A percentile compares a stretch with the other conserved stretches of the same genome.
phyloP scores from a whole-genome alignment of 164 flowering plant genomes.

The Chimonanthus salicifolius region DNA sequence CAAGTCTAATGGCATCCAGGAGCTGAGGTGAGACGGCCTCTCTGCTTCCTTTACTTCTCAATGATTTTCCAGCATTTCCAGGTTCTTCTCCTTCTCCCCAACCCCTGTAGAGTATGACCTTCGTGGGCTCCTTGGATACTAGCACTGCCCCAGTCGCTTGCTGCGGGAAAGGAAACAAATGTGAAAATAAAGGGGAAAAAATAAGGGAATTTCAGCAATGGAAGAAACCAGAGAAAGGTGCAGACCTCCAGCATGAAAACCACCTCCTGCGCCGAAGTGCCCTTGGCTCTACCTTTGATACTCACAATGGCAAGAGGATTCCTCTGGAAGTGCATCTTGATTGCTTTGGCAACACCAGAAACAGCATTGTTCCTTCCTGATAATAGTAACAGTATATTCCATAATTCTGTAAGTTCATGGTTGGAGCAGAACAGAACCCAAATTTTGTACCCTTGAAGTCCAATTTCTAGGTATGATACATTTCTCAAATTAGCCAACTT shows the following conservation, averaged over 20 bases:
- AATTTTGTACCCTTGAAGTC: too few relatives aligned
- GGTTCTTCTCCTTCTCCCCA: conserved; percentile 60
- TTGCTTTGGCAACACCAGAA: conserved; percentile 76
- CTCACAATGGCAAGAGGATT: conserved; percentile 86
- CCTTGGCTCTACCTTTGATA: conserved; percentile 94
- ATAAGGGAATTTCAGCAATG: background rate
- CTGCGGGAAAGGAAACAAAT: conserved; percentile 31
- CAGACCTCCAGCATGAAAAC: conserved; percentile 69
- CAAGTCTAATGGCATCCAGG: conserved; percentile 70
- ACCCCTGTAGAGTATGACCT: conserved; percentile 86
- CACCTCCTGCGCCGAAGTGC: conserved; percentile 80
- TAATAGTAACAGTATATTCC: background rate
- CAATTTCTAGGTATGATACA: too few relatives aligned
- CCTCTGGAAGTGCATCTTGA: conserved; percentile 69
- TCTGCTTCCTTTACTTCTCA: conserved; percentile 7
- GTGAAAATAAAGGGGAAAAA: background rate
- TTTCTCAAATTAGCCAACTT: too few relatives aligned
- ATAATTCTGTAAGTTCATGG: background rate
- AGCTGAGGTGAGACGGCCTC: conserved; percentile 62
- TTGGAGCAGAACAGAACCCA: too few relatives aligned
- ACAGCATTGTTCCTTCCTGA: conserved; percentile 73
- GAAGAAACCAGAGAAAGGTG: background rate
- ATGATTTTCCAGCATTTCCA: conserved; percentile 10
- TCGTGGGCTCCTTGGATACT: conserved; percentile 86
- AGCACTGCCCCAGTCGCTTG: conserved; percentile 84